These are phyloP conservation scores for Chondrostereum purpureum DNA, from an alignment of 1,284 basidiomycete genomes.

Conservation along the genomic window DNA sequence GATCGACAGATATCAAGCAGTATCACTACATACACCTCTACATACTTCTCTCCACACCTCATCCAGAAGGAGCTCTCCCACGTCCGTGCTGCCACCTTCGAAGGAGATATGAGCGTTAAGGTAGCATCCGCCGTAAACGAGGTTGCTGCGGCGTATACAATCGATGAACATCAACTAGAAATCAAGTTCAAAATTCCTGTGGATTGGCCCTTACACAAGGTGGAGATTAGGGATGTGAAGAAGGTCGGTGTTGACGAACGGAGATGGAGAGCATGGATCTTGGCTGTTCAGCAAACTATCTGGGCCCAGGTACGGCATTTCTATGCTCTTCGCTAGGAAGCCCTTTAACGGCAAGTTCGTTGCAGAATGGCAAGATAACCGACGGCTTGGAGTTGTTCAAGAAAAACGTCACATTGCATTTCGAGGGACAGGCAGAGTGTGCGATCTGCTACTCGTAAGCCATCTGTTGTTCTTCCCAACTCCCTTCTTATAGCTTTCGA, in stretches of 20 bases:
- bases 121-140: conserved; percentile 67
- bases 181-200: conserved; percentile 81
- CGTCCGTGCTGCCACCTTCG: conserved; percentile 63
- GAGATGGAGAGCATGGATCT: conserved; percentile 90
- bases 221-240: conserved; percentile 84
- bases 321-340: conserved; percentile 5
- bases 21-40: conserved; percentile 75
- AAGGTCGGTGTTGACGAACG: conserved; percentile 87
- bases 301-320: conserved; percentile 72
- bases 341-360: neutral
- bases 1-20: conserved; percentile 81
- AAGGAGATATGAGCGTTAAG: conserved; percentile 81
- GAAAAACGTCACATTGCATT: conserved; percentile 87
- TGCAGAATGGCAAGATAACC: conserved; percentile 83
- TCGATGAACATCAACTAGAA: conserved; percentile 95
- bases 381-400: conserved; percentile 94
- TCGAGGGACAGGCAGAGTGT: conserved; percentile 91
- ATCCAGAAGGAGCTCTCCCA: conserved; percentile 78
- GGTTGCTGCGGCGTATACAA: conserved; percentile 74
- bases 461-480: too few relatives aligned
- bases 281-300: conserved; percentile 89
- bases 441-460: conserved; percentile 90
- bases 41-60: conserved; percentile 88
- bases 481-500: too few relatives aligned
- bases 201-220: conserved; percentile 87